These are phyloP conservation scores for Venustampulla echinocandica DNA, from an alignment of 495 filamentous ascomycete species.

Conservation along the genomic window DNA sequence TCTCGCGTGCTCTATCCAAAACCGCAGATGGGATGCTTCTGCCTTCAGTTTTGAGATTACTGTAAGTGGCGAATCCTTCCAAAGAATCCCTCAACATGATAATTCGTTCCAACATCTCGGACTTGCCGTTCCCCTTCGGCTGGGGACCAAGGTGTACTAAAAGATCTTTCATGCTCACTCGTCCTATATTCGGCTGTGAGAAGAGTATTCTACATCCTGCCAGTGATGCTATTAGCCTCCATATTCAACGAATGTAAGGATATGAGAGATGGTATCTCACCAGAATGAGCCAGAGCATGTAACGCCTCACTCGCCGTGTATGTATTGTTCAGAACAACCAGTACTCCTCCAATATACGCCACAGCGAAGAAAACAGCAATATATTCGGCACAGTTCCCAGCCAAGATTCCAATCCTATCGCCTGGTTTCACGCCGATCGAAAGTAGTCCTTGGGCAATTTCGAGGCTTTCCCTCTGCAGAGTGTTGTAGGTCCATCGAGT, in stretches of 20 bases:
- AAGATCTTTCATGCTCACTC: slow-evolving; percentile 44
- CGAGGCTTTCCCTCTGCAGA: slow-evolving; percentile 42
- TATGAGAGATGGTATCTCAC: slow-evolving; percentile 4
- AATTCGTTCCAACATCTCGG: neutral
- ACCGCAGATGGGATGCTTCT: slow-evolving; percentile 1
- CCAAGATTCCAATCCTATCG: slow-evolving; percentile 61
- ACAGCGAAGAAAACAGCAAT: slow-evolving; percentile 61
- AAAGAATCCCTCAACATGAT: neutral
- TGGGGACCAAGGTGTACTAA: slow-evolving; percentile 35
- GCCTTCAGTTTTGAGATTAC: neutral
- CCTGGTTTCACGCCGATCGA: slow-evolving; percentile 52
- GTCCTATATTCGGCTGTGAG: slow-evolving; percentile 53
- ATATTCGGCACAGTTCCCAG: slow-evolving; percentile 64
- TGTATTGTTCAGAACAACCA: slow-evolving; percentile 65
- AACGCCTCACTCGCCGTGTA: slow-evolving; percentile 57
- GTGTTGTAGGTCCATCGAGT: slow-evolving; percentile 58
- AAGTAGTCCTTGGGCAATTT: slow-evolving; percentile 47
- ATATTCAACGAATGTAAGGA: neutral
- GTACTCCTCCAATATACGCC: slow-evolving; percentile 53
- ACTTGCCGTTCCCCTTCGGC: neutral
- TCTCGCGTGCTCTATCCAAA: slow-evolving; percentile 23
- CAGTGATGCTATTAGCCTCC: neutral
- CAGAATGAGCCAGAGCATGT: slow-evolving; percentile 55
- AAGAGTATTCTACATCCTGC: slow-evolving; percentile 58
- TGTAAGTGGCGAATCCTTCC: slow-evolving; percentile 2